Evolutionary conservation across 23 red algal species (phyloP), one percentile per base, ranked within the genome.

Genomic region (Gracilaria gracilis): DNA sequence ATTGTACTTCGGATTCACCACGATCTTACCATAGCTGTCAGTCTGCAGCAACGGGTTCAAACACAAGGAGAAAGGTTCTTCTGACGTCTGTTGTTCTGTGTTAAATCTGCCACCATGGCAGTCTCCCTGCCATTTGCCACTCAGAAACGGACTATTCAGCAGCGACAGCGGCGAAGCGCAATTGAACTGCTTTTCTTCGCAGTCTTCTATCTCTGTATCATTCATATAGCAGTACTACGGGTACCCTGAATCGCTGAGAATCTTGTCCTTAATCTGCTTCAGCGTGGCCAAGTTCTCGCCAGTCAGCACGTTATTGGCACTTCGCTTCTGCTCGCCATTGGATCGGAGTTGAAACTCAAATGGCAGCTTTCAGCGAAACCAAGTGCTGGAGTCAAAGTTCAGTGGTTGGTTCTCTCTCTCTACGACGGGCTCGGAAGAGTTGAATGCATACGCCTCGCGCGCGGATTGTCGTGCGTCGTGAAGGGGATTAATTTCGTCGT

Each of bases 391-490:
- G 21, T 49, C 47, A 11, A 36, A 42, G 8, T 66, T 49, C 8
- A 23, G 48, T 46, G 14, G 47, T 28, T 50, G 19, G 59, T 32
- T 34, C 9, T 59, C 46, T 37, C 62, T 33, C 27, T 88, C 85
- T 13, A 55, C 59, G 19, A 67, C 46, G 20, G 31, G 25, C 40
- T 29, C 44, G 4, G 34, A 49, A 32, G 20, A 34, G 20, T 27
- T 21, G 20, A 62, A 88, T 27, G 85, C 64, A 79, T 61, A 79
- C 36, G 59, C 23, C 21, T 88, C 73, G 21, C 47, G 58, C 15
- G 87, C 87, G 24, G 87, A 75, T 65, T 35, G 20, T 33, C 87
- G 74, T 0, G 75, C 87, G 54, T 91, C 87, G 42, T 73, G n/a
- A 27, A 81, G 62, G 33, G 33, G 48, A 5, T 35, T 82, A 24